Conservation (phyloP, 495 filamentous ascomycete species). For the Aspergillus bertholletiae region DNA sequence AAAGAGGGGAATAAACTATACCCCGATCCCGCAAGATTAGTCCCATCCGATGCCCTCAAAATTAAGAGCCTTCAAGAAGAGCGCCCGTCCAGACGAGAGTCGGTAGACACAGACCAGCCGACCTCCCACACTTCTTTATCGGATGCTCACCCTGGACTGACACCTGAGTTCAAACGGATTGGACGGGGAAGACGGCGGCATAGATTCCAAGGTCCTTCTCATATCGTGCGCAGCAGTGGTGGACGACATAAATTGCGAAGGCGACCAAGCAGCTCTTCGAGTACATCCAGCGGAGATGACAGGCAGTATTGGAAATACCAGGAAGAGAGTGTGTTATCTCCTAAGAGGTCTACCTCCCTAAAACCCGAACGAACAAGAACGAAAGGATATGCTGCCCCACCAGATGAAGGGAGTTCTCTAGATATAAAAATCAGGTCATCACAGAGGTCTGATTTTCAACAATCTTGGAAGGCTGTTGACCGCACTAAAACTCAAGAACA, state of each 20-base stretch:
- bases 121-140: slow-evolving; percentile 31
- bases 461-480: slow-evolving; percentile 1
- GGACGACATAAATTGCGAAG: slow-evolving; percentile 23
- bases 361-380: background rate
- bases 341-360: slow-evolving; percentile 9
- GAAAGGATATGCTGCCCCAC: background rate
- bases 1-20: slow-evolving; percentile 68
- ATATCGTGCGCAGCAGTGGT: slow-evolving; percentile 24
- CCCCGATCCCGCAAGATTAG: slow-evolving; percentile 33
- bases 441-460: background rate
- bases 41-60: slow-evolving; percentile 17
- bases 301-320: slow-evolving; percentile 5
- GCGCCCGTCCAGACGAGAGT: slow-evolving; percentile 10
- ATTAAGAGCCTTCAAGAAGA: slow-evolving; percentile 10
- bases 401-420: slow-evolving; percentile 1
- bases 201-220: slow-evolving; percentile 25
- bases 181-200: slow-evolving; percentile 33
- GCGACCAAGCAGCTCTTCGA: slow-evolving; percentile 30
- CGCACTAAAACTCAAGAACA: slow-evolving; percentile 12
- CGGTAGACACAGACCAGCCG: slow-evolving; percentile 14
- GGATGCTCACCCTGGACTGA: slow-evolving; percentile 23
- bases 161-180: slow-evolving; percentile 27
- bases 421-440: slow-evolving; percentile 1
- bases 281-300: slow-evolving; percentile 26
- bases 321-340: background rate